Conservation (phyloP, 2,329 filamentous ascomycete genomes). For the Trichoderma sp. region DNA sequence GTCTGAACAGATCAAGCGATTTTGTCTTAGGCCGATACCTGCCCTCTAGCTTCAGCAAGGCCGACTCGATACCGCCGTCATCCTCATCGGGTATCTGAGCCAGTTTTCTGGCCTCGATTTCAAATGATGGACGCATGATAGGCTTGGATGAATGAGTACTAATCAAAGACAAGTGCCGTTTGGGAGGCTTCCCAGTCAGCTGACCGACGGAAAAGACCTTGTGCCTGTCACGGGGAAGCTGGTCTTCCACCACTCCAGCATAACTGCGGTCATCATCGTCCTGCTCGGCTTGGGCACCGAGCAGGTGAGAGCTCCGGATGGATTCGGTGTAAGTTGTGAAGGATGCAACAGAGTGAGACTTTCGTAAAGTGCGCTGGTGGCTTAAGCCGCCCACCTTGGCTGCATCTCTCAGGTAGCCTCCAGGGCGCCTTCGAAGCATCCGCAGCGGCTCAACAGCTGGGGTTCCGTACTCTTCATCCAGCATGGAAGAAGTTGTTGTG, state of each 20-base stretch:
- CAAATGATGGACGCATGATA: slow-evolving; percentile 74
- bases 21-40: slow-evolving; percentile 64
- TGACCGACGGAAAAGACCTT: slow-evolving; percentile 59
- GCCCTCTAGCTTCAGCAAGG: slow-evolving; percentile 87
- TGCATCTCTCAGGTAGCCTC: slow-evolving; percentile 72
- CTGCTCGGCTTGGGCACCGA: slow-evolving; percentile 42
- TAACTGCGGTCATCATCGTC: slow-evolving; percentile 4
- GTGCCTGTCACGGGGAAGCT: neutral
- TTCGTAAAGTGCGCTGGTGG: slow-evolving; percentile 46
- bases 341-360: slow-evolving; percentile 61
- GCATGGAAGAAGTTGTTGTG: slow-evolving; percentile 58
- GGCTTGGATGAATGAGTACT: slow-evolving; percentile 66
- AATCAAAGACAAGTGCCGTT: slow-evolving; percentile 56
- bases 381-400: slow-evolving; percentile 57
- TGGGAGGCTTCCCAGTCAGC: slow-evolving; percentile 54
- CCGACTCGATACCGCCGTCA: slow-evolving; percentile 90
- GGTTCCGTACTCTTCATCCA: slow-evolving; percentile 44
- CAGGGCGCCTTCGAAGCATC: slow-evolving; percentile 70
- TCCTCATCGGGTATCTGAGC: slow-evolving; percentile 82
- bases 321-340: slow-evolving; percentile 64
- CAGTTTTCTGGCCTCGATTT: slow-evolving; percentile 83
- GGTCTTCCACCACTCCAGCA: neutral
- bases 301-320: slow-evolving; percentile 58
- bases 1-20: slow-evolving; percentile 39
- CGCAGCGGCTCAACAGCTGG: slow-evolving; percentile 58